Conservation (phyloP, 352 stramenopile genomes). For the Phytophthora sansomeana region DNA sequence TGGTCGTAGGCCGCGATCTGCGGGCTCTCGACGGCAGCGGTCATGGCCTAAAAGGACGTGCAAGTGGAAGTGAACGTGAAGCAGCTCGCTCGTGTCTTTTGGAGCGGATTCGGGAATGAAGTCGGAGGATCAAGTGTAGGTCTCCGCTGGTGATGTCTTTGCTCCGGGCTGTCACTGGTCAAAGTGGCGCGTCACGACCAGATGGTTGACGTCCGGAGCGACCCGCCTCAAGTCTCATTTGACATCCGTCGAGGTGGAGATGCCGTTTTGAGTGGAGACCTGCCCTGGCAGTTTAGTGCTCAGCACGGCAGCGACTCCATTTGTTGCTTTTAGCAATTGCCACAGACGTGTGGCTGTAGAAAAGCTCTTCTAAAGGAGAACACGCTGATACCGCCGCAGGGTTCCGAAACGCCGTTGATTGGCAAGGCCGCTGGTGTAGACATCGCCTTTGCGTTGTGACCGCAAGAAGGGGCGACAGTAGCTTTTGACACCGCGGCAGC, state of each 20-base stretch:
- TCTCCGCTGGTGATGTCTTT: background rate
- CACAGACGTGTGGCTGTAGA: no score
- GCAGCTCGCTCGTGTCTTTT: background rate
- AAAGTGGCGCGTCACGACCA: conserved; percentile 29
- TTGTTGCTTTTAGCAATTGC: no score
- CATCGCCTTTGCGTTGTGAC: background rate
- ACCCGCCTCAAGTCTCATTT: conserved; percentile 21
- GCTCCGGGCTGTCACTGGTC: conserved; percentile 24
- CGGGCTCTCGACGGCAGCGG: conserved; percentile 26
- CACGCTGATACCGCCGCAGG: background rate
- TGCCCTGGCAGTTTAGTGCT: no score
- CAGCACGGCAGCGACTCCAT: no score
- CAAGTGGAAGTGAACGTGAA: no score
- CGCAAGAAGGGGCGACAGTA: background rate
- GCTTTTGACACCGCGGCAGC: background rate
- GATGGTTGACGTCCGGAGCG: conserved; percentile 12
- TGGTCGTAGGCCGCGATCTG: conserved; percentile 31
- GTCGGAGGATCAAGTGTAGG: conserved; percentile 16
- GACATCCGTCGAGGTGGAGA: background rate
- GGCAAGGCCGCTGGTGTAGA: background rate
- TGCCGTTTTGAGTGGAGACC: no score
- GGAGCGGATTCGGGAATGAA: conserved; percentile 29
- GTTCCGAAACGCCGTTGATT: conserved; percentile 3
- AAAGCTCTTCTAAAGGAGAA: background rate
- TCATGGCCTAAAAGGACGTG: conserved; percentile 2